Conservation (phyloP, 768 basidiomycete genomes). For the Kwoniella mangroviensis region DNA sequence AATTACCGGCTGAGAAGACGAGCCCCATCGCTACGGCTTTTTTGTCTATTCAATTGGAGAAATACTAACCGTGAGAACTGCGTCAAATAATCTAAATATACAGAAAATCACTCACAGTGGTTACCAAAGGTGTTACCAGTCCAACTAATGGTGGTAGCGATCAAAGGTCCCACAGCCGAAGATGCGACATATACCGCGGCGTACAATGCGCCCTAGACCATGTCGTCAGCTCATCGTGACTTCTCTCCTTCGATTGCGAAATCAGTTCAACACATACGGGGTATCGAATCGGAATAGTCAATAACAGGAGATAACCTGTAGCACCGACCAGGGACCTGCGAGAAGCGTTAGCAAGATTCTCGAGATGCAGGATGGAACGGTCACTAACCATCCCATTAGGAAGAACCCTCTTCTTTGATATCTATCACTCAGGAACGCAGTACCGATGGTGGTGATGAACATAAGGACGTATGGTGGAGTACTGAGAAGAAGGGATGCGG, state of each 20-base stretch:
- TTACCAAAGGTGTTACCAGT: slow-evolving; percentile 53
- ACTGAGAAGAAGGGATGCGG: slow-evolving; percentile 55
- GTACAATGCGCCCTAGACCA: slow-evolving; percentile 47
- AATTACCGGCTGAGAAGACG: slow-evolving; percentile 55
- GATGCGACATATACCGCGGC: slow-evolving; percentile 56
- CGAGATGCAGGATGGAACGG: neutral
- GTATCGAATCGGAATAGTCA: slow-evolving; percentile 45
- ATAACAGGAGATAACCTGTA: slow-evolving; percentile 55
- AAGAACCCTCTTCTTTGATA: slow-evolving; percentile 56
- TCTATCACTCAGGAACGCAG: slow-evolving; percentile 58
- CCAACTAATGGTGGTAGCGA: slow-evolving; percentile 58
- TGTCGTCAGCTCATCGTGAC: neutral
- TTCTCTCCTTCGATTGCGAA: neutral
- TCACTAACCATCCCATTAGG: slow-evolving; percentile 54
- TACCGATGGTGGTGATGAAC: slow-evolving; percentile 59
- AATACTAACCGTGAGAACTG: neutral
- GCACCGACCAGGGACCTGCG: slow-evolving; percentile 38
- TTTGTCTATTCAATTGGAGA: slow-evolving; percentile 21
- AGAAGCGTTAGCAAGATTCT: neutral
- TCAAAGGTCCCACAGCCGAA: slow-evolving; percentile 51
- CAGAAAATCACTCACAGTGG: slow-evolving; percentile 39
- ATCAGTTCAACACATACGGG: slow-evolving; percentile 21
- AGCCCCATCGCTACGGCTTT: slow-evolving; percentile 53
- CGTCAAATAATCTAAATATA: neutral
- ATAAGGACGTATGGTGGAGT: slow-evolving; percentile 60